A percentile compares a stretch with the other conserved stretches of the same genome.
Conservation (phyloP, 2,329 filamentous ascomycete species). For the Fusarium sp. region DNA sequence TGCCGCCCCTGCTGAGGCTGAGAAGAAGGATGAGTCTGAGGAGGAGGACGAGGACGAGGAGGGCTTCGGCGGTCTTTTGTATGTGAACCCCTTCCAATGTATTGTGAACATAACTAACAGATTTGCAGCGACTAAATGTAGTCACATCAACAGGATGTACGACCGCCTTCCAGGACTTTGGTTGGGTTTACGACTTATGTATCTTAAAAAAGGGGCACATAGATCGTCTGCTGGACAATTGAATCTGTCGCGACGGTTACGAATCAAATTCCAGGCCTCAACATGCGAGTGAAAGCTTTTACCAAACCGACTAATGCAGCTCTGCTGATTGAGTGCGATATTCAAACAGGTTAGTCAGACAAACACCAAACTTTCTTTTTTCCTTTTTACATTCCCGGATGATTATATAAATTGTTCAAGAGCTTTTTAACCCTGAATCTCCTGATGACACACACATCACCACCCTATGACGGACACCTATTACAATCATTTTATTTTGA, state of each 20-base stretch:
- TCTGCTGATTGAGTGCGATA: constrained; percentile 6
- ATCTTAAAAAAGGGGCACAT: constrained; percentile 56
- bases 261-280: constrained; percentile 38
- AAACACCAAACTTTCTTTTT: not conserved
- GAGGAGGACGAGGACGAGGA: constrained; percentile 74
- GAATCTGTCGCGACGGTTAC: constrained; percentile 47
- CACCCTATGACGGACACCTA: constrained; percentile 63
- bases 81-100: constrained; percentile 44
- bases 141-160: constrained; percentile 49
- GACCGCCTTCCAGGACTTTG: constrained; percentile 54
- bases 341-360: constrained; percentile 57
- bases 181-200: constrained; percentile 57
- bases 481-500: constrained; percentile 34
- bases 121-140: constrained; percentile 62
- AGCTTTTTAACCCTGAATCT: constrained; percentile 76
- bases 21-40: constrained; percentile 74
- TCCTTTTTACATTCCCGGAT: constrained; percentile 51
- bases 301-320: constrained; percentile 21
- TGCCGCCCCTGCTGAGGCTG: constrained; percentile 65
- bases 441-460: constrained; percentile 68
- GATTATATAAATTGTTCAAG: constrained; percentile 66
- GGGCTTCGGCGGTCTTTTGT: constrained; percentile 86
- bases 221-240: constrained; percentile 60
- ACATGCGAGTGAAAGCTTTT: constrained; percentile 39
- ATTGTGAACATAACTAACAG: constrained; percentile 50